Evolutionary conservation across 768 basidiomycete genomes (phyloP).

Genomic region (Boletus subcaerulescens): DNA sequence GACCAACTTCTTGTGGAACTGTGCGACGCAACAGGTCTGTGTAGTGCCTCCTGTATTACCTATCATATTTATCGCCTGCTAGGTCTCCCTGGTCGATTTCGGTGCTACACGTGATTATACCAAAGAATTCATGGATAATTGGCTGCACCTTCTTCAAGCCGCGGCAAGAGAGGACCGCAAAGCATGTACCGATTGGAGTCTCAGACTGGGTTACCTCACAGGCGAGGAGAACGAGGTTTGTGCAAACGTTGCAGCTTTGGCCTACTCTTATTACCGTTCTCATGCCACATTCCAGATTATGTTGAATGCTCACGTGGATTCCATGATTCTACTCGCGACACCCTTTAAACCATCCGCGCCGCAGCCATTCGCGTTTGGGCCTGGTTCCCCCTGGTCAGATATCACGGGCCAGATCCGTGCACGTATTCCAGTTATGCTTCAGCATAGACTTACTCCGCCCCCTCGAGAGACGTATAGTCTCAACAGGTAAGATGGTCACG

Average conservation of each 20-base stretch:
- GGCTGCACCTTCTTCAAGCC: constrained; percentile 80
- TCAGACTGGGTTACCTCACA: constrained; percentile 85
- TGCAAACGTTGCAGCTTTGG: background rate
- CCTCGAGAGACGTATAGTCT: constrained; percentile 93
- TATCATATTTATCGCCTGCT: background rate
- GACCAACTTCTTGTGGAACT: constrained; percentile 95
- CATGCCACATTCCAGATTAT: constrained; percentile 46
- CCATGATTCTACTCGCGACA: constrained; percentile 79
- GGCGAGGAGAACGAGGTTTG: constrained; percentile 80
- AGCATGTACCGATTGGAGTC: constrained; percentile 70
- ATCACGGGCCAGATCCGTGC: constrained; percentile 77
- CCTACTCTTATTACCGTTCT: background rate
- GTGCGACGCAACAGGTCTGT: constrained; percentile 54
- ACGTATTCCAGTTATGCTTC: constrained; percentile 87
- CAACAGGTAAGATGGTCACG: constrained; percentile 59
- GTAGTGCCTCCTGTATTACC: background rate
- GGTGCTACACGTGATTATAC: constrained; percentile 90
- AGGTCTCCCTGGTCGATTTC: constrained; percentile 92
- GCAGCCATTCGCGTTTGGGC: constrained; percentile 81
- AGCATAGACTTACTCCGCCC: constrained; percentile 85
- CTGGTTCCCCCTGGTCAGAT: constrained; percentile 54
- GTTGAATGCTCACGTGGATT: constrained; percentile 81
- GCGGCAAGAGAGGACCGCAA: constrained; percentile 67
- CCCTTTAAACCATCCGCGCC: constrained; percentile 69
- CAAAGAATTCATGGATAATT: constrained; percentile 82